phyloP scores from a whole-genome alignment of 352 stramenopile species.

The Phytophthora boehmeriae region DNA sequence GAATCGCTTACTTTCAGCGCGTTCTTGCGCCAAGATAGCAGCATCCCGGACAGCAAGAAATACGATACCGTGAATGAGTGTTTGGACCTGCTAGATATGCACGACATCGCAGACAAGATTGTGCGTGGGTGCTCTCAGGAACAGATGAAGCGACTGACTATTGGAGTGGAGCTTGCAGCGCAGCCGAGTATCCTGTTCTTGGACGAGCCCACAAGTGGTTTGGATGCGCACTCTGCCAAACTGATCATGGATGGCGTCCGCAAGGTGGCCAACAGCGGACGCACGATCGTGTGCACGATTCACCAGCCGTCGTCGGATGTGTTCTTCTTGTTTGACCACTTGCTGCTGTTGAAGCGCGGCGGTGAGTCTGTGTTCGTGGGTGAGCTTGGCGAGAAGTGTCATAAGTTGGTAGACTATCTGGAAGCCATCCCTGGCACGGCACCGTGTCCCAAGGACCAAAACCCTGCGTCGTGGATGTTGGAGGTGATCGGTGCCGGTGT shows the following conservation, averaged over 20 bases:
- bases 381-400: slow-evolving; percentile 38
- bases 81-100: slow-evolving; percentile 41
- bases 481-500: slow-evolving; percentile 45
- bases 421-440: slow-evolving; percentile 29
- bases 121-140: slow-evolving; percentile 35
- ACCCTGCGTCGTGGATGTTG: slow-evolving; percentile 64
- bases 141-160: slow-evolving; percentile 55
- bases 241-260: slow-evolving; percentile 80
- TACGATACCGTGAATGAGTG: slow-evolving; percentile 41
- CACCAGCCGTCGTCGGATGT: slow-evolving; percentile 89
- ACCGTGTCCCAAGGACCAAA: slow-evolving; percentile 34
- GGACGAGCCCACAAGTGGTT: slow-evolving; percentile 72
- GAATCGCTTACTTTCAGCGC: slow-evolving; percentile 87
- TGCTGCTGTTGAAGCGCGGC: slow-evolving; percentile 70
- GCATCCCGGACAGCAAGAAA: slow-evolving; percentile 30
- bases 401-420: slow-evolving; percentile 53
- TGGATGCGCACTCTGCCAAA: slow-evolving; percentile 83
- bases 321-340: slow-evolving; percentile 86
- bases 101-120: slow-evolving; percentile 44
- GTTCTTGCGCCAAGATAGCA: slow-evolving; percentile 47
- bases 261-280: slow-evolving; percentile 67
- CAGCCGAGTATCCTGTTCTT: slow-evolving; percentile 86
- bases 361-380: slow-evolving; percentile 56
- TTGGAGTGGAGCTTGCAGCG: slow-evolving; percentile 68
- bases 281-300: slow-evolving; percentile 89